These are phyloP conservation scores for Aspergillus caelatus DNA, from an alignment of 2,329 filamentous ascomycete genomes.

Conservation along the genomic window DNA sequence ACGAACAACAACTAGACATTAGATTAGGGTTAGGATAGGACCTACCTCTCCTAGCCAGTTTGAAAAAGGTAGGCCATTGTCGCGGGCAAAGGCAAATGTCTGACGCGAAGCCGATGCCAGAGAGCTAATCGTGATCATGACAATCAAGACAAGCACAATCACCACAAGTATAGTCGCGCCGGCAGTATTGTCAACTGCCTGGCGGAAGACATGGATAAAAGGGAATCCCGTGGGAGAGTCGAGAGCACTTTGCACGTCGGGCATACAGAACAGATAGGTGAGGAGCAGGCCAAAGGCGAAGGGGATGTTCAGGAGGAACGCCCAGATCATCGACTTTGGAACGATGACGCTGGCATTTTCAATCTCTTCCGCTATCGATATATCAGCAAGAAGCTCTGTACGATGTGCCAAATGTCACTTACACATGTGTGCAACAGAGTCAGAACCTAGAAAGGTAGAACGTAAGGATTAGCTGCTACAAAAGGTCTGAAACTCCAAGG, in stretches of 20 bases:
- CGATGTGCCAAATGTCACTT: neutral
- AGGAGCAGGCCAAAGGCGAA: slow-evolving; percentile 37
- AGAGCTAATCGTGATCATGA: slow-evolving; percentile 43
- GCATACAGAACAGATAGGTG: slow-evolving; percentile 44
- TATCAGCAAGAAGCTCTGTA: neutral
- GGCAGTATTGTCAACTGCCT: slow-evolving; percentile 21
- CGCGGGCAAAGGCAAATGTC: slow-evolving; percentile 47
- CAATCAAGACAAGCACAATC: slow-evolving; percentile 44
- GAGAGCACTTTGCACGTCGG: slow-evolving; percentile 37
- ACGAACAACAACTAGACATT: neutral
- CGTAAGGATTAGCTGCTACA: neutral
- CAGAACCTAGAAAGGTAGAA: neutral
- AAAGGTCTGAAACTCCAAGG: neutral
- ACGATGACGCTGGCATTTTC: slow-evolving; percentile 9
- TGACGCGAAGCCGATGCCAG: slow-evolving; percentile 44
- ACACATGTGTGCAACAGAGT: slow-evolving; percentile 8
- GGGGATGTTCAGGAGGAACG: slow-evolving; percentile 2
- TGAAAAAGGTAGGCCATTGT: slow-evolving; percentile 48
- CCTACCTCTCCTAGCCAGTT: slow-evolving; percentile 37
- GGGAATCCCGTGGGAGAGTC: slow-evolving; percentile 47
- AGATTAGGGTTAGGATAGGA: neutral
- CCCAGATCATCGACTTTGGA: slow-evolving; percentile 10
- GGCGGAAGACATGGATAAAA: slow-evolving; percentile 52
- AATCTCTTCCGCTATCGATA: slow-evolving; percentile 9
- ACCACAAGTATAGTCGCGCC: slow-evolving; percentile 38